phyloP scores from a whole-genome alignment of 805 yeast species.

The Myxozyma sirexii region DNA sequence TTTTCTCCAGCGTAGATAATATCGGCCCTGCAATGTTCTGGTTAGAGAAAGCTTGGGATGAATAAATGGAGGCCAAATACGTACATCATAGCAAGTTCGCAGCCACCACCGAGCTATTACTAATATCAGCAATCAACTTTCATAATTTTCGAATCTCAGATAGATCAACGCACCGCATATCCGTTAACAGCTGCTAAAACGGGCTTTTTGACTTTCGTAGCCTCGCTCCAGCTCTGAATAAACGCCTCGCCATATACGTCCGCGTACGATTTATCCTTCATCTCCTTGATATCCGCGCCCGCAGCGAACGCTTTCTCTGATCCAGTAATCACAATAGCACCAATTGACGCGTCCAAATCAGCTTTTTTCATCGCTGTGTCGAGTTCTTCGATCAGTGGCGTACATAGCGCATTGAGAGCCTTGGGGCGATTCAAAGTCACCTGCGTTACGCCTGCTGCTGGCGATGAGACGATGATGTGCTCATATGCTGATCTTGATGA shows the following conservation, averaged over 20 bases:
- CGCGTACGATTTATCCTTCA: conserved; percentile 47
- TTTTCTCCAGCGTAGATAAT: conserved; percentile 53
- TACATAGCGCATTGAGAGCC: conserved; percentile 49
- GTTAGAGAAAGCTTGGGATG: no score
- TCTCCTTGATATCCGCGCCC: conserved; percentile 59
- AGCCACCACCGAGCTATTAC: conserved; percentile 57
- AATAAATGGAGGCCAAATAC: not conserved
- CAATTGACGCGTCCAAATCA: conserved; percentile 45
- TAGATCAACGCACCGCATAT: conserved; percentile 43
- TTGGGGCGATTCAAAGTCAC: conserved; percentile 50
- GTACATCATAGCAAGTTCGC: conserved; percentile 57
- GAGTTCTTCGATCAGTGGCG: conserved; percentile 45
- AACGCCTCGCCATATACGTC: conserved; percentile 45
- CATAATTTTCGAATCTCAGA: not conserved
- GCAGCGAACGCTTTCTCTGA: conserved; percentile 54
- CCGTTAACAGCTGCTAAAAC: conserved; percentile 59
- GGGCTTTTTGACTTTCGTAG: conserved; percentile 50
- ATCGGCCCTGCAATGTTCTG: conserved; percentile 44
- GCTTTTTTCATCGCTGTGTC: conserved; percentile 45
- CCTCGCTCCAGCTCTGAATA: conserved; percentile 48
- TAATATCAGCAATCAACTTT: not conserved
- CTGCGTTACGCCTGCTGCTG: conserved; percentile 46
- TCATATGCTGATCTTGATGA: conserved; percentile 37
- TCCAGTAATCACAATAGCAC: conserved; percentile 55
- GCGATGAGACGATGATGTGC: conserved; percentile 46